Base-by-base conservation (phyloP, 2,329 filamentous ascomycete genomes). In the Botrytis deweyae region DNA sequence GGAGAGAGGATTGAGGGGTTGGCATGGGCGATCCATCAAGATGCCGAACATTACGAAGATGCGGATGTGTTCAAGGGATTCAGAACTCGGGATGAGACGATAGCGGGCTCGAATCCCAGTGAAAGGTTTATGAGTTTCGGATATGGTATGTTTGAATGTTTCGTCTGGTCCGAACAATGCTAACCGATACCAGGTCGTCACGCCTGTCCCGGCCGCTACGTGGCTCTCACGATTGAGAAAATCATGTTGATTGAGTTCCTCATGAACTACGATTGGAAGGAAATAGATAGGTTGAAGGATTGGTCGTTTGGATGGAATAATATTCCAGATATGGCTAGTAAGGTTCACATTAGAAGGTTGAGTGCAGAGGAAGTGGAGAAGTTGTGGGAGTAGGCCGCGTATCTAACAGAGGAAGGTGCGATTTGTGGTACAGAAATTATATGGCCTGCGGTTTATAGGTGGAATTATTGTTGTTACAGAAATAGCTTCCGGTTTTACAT, bases 221-320 rank as follows among this genome's bases (percentile, higher is more conserved):
- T 71, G 16, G 69, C 69, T 6, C 58, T 71, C 7, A 52, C 42
- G 5, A 64, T 71, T 6, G 69, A 71, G 44, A 71, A 71, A 25
- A 38, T 71, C 22, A 71, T 71, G 69, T 38, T 63, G 18, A 52
- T 71, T 8, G 58, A 71, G 49, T 71, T 71, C 7, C 44, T 71
- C 40, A 64, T 71, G 69, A 71, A 71, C 12, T 72, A 65, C n/a
- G 69, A 65, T 25, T 72, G 69, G 69, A 72, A 72, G 38, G 69
- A 64, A 6, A 55, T 72, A 16, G 69, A 72, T 25, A 38, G 69
- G 25, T 52, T 65, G 8, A 52, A 72, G 33, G 69, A 72, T 65
- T 72, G 59, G 69, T 65, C 69, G 12, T 72, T 72, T 65, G 59
- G 69, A 49, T 72, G 59, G 59, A 72, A 72, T 0, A 72, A 72